These are phyloP conservation scores for Hygrocybe punicea DNA, from an alignment of 768 basidiomycete species.

Conservation along the genomic window DNA sequence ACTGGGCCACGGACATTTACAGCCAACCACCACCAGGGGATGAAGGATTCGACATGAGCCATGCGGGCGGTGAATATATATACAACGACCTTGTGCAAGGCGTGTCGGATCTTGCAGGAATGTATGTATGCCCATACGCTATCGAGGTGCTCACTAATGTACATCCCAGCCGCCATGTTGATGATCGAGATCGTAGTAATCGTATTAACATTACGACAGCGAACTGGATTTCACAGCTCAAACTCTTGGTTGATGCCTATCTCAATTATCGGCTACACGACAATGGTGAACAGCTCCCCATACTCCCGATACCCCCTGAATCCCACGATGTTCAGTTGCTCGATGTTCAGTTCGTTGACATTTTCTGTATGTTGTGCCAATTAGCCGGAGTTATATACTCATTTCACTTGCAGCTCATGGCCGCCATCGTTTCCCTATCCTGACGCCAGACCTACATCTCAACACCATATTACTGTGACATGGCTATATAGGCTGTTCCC, in stretches of 20 bases:
- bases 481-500: slow-evolving; percentile 25
- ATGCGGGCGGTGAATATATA: background rate
- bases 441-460: background rate
- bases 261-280: background rate
- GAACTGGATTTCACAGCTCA: background rate
- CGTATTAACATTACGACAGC: background rate
- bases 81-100: background rate
- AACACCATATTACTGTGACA: slow-evolving; percentile 11
- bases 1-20: background rate
- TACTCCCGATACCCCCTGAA: background rate
- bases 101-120: background rate
- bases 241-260: background rate
- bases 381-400: too few relatives aligned
- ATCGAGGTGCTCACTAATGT: background rate
- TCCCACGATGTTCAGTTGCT: background rate
- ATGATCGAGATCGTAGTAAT: background rate
- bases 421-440: background rate
- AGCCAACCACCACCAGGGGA: background rate
- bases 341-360: background rate
- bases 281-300: background rate
- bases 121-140: background rate
- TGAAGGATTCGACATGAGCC: background rate
- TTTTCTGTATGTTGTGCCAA: background rate
- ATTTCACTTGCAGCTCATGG: too few relatives aligned
- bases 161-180: background rate